Evolutionary conservation across 139 green algal species (phyloP).

Genomic region (Auxenochlorella pyrenoidosa): DNA sequence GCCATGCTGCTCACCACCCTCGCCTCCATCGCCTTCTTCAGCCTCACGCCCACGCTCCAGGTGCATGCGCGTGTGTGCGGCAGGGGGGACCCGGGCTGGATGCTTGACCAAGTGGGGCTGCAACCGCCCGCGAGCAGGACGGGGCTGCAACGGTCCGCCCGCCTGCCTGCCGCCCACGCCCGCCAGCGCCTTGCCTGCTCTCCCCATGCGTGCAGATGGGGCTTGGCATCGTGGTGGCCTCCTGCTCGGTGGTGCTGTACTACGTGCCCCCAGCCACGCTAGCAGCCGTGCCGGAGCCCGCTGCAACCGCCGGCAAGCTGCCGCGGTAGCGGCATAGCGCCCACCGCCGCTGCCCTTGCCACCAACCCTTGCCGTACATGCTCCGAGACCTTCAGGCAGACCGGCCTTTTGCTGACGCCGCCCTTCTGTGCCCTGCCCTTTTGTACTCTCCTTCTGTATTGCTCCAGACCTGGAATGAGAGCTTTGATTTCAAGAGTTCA

Average conservation of each 20-base stretch:
- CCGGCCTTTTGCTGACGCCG: too few relatives aligned
- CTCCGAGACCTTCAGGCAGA: too few relatives aligned
- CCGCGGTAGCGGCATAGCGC: not conserved
- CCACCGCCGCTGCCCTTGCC: too few relatives aligned
- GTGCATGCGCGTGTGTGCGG: too few relatives aligned
- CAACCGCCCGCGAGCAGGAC: too few relatives aligned
- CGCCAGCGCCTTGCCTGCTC: too few relatives aligned
- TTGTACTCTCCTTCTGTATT: not conserved
- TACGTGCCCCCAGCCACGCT: constrained; percentile 41
- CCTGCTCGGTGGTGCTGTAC: constrained; percentile 57
- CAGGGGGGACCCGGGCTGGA: too few relatives aligned
- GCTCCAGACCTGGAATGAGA: not conserved
- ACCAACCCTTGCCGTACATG: too few relatives aligned
- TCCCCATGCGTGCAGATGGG: constrained; percentile 38
- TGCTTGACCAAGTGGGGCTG: too few relatives aligned
- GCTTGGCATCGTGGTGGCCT: constrained; percentile 66
- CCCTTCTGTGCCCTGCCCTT: not conserved
- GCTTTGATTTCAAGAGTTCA: not conserved
- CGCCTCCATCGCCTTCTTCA: constrained; percentile 62
- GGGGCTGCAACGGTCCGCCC: too few relatives aligned
- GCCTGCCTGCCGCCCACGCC: too few relatives aligned
- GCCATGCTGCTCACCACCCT: constrained; percentile 78
- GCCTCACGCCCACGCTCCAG: constrained; percentile 55
- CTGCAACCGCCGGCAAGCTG: not conserved
- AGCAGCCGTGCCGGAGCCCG: not conserved